Evolutionary conservation across 139 green algal genomes (phyloP).

Genomic region (Marvania coccoides): DNA sequence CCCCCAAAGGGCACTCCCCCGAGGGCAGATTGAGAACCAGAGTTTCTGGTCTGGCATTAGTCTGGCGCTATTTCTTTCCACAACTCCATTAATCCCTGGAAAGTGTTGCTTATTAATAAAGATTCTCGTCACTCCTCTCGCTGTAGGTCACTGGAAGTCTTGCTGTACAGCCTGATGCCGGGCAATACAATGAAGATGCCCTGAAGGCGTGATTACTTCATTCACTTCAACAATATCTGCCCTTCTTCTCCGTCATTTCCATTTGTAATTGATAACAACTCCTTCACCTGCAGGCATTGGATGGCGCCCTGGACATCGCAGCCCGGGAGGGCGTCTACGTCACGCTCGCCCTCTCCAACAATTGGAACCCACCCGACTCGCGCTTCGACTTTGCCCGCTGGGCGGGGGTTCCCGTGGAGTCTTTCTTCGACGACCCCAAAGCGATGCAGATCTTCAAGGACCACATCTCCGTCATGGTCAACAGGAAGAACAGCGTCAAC

Average conservation of each 20-base stretch:
- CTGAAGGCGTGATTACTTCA: too few relatives aligned
- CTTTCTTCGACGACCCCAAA: slow-evolving; percentile 16
- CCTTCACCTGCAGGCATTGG: too few relatives aligned
- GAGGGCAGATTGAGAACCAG: too few relatives aligned
- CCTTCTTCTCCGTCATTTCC: too few relatives aligned
- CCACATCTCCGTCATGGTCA: slow-evolving; percentile 16
- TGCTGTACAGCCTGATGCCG: slow-evolving; percentile 3
- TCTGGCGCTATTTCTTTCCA: too few relatives aligned
- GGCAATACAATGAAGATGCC: slow-evolving; percentile 17
- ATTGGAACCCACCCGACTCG: slow-evolving; percentile 14
- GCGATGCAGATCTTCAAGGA: neutral
- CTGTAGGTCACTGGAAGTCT: slow-evolving; percentile 3
- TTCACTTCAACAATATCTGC: too few relatives aligned
- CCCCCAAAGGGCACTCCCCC: too few relatives aligned
- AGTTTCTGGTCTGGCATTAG: too few relatives aligned
- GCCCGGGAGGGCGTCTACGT: neutral
- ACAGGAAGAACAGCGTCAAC: slow-evolving; percentile 18
- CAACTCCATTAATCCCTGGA: too few relatives aligned
- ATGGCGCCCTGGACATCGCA: slow-evolving; percentile 2
- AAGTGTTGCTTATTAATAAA: too few relatives aligned
- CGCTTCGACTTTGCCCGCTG: slow-evolving; percentile 9
- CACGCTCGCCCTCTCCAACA: slow-evolving; percentile 16
- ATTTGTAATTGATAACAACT: too few relatives aligned
- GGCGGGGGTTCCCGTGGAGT: slow-evolving; percentile 3
- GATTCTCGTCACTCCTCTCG: too few relatives aligned